Percentiles rank a stretch among this genome's conserved stretches.
Conservation (phyloP, 768 basidiomycete species). For the Tricholoma saponaceum region DNA sequence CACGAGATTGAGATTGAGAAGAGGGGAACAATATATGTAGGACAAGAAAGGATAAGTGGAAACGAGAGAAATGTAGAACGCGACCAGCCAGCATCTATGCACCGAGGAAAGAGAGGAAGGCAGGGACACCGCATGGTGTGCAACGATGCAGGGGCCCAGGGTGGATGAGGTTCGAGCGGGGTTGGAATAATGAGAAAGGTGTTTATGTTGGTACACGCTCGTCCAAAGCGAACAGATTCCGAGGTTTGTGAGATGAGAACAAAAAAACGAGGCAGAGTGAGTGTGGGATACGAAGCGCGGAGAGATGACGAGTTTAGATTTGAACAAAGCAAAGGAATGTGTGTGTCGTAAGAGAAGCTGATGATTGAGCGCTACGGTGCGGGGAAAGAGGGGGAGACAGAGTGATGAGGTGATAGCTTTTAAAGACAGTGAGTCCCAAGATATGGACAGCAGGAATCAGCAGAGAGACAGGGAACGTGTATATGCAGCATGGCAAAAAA, state of each 20-base stretch:
- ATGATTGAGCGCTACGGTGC: background rate
- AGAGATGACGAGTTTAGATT: constrained; percentile 1
- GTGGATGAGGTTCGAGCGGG: no score
- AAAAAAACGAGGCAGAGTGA: constrained; percentile 3
- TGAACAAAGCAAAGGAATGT: background rate
- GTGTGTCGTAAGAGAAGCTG: background rate
- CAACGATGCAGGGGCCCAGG: background rate
- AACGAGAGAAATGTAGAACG: constrained; percentile 2
- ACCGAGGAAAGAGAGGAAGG: background rate
- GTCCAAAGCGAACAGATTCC: constrained; percentile 35
- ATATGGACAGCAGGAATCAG: background rate
- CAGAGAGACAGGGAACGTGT: background rate
- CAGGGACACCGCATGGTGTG: background rate
- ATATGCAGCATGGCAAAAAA: background rate
- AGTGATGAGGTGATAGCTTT: background rate
- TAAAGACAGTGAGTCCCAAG: background rate
- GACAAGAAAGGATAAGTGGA: constrained; percentile 6
- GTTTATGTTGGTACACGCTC: constrained; percentile 31
- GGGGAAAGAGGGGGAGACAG: background rate
- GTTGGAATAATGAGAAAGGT: background rate
- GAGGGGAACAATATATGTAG: constrained; percentile 2
- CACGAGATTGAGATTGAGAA: constrained; percentile 1
- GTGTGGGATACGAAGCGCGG: constrained; percentile 2
- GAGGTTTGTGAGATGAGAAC: constrained; percentile 7
- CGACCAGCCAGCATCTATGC: constrained; percentile 12